A percentile compares a stretch with the other conserved stretches of the same genome.
Conservation (phyloP, 805 yeast species). For the Hanseniaspora valbyensis region DNA sequence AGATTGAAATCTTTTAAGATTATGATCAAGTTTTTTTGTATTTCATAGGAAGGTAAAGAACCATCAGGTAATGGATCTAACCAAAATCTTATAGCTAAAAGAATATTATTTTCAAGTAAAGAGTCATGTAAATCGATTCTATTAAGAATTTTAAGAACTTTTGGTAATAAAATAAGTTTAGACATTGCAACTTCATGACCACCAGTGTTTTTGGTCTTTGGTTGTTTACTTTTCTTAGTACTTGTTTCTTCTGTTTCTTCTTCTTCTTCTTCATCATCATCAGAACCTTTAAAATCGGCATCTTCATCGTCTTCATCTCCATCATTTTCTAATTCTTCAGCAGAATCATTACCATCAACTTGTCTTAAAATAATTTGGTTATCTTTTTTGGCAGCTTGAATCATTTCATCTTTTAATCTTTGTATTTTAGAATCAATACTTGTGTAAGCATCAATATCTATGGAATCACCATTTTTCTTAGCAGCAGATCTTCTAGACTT, state of each 20-base stretch:
- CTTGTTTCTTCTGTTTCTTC: constrained; percentile 25
- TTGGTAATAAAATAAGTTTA: constrained; percentile 44
- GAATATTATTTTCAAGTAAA: constrained; percentile 80
- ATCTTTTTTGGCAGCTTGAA: constrained; percentile 70
- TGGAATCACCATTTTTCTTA: constrained; percentile 50
- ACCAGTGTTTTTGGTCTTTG: neutral
- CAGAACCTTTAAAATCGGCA: neutral
- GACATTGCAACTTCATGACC: constrained; percentile 5
- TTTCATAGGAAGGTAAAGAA: constrained; percentile 92
- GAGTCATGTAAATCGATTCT: constrained; percentile 84
- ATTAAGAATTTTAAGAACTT: constrained; percentile 62
- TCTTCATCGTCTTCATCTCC: constrained; percentile 23
- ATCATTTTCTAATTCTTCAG: constrained; percentile 12
- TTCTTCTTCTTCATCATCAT: neutral
- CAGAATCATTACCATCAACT: constrained; percentile 15
- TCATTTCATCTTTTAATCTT: constrained; percentile 76
- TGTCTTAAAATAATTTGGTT: constrained; percentile 40
- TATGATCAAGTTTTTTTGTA: constrained; percentile 60
- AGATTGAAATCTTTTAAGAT: constrained; percentile 32
- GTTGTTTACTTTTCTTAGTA: constrained; percentile 53
- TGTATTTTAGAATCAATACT: constrained; percentile 88
- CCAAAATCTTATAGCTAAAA: constrained; percentile 94
- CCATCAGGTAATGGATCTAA: constrained; percentile 97
- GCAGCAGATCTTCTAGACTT: constrained; percentile 46
- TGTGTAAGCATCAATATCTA: constrained; percentile 59